Evolutionary conservation across 768 basidiomycete genomes (phyloP), one percentile per base, ranked within the genome.

Genomic region (Saitozyma podzolica): DNA sequence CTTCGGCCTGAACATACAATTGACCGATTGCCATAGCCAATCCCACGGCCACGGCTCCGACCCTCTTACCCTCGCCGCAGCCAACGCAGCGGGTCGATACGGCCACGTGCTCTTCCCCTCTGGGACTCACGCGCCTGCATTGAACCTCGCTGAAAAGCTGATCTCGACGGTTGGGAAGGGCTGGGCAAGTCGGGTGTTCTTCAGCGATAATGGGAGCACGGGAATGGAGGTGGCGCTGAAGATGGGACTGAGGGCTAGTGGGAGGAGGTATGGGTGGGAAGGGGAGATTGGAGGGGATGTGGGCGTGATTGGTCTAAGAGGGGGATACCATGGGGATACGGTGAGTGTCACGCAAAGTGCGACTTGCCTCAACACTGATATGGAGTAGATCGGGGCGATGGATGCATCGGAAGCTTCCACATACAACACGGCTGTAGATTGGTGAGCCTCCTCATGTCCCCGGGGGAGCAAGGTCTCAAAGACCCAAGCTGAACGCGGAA

Each of bases 181-280:
- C 2, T 98, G 95, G 95, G 95, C 95, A 1, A 84, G 86, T 8
- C 86, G 91, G 17, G 95, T 86, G 3, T 97, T 95, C 81, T 92
- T 90, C 80, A 91, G 90, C 6, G 95, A 98, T 74, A 89, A 98
- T 67, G 95, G 95, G 13, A 91, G 92, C 19, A 97, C 95, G 0
- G 95, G 88, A 8, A 94, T 95, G 87, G 95, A 97, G 77, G 88
- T 95, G n/a, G 95, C 92, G 10, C 81, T 98, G 62, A 98, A 98
- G 80, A 97, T 98, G 95, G 95, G 92, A 0, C 80, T 97, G 49
- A 84, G 93, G 29, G 86, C 72, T 39, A 73, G 62, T 50, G 76
- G 77, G n/a, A 65, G 72, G 45, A 61, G 80, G 17, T 76, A 79
- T 61, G 77, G 75, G 8, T 78, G 74, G 73, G 62, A 72, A 60